Evolutionary conservation across 768 basidiomycete genomes (phyloP).

Genomic region (Leccinellum albellum): DNA sequence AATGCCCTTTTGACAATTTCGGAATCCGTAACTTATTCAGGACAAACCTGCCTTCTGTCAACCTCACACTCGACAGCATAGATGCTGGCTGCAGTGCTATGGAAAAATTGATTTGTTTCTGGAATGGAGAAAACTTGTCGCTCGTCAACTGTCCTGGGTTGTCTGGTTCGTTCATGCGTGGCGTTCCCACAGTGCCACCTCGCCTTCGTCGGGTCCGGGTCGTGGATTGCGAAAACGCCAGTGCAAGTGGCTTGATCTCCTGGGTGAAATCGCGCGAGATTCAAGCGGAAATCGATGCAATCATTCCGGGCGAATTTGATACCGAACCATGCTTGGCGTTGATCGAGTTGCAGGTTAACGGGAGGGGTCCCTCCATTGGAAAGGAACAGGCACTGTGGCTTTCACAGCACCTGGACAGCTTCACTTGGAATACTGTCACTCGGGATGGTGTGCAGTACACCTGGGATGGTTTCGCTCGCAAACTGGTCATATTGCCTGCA

Average conservation of each 20-base stretch:
- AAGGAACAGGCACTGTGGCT: slow-evolving; percentile 4
- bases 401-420: background rate
- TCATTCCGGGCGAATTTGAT: background rate
- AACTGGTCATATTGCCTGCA: background rate
- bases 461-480: background rate
- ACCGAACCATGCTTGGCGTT: slow-evolving; percentile 1
- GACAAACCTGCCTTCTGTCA: background rate
- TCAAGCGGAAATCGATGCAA: background rate
- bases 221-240: slow-evolving; percentile 5
- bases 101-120: slow-evolving; percentile 1
- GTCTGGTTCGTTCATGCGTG: slow-evolving; percentile 1
- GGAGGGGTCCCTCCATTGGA: slow-evolving; percentile 1
- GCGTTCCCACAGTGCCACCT: background rate
- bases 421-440: slow-evolving; percentile 5
- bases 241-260: background rate
- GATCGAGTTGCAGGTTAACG: slow-evolving; percentile 3
- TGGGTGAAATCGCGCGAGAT: slow-evolving; percentile 3
- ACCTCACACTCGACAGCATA: slow-evolving; percentile 3
- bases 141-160: slow-evolving; percentile 4
- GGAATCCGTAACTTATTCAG: background rate
- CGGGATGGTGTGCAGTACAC: slow-evolving; percentile 1
- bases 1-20: slow-evolving; percentile 6
- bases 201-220: slow-evolving; percentile 2
- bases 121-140: slow-evolving; percentile 8
- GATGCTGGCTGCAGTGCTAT: background rate